A percentile compares a stretch with the other conserved stretches of the same genome.
Conservation (phyloP, 805 yeast species). For the Wickerhamomyces xylosicus region DNA sequence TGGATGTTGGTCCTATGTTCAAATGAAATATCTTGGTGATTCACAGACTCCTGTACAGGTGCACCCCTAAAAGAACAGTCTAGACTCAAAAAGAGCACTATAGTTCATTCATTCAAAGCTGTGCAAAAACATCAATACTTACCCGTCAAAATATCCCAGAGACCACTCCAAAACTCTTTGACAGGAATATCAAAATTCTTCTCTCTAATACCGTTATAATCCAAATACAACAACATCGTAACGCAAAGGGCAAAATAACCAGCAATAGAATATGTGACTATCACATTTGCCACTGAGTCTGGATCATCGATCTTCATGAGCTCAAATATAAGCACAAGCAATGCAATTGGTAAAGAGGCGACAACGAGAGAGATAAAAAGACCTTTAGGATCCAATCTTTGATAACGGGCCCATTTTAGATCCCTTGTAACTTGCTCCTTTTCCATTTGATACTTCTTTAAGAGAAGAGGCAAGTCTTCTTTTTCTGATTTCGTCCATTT, state of each 20-base stretch:
- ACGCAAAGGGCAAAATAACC: neutral
- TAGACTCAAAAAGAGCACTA: neutral
- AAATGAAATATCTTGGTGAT: too few species aligned
- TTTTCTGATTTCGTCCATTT: neutral
- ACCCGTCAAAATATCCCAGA: neutral
- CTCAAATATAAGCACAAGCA: too few species aligned
- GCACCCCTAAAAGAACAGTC: too few species aligned
- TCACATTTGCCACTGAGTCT: neutral
- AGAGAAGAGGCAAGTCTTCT: neutral
- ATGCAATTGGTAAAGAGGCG: neutral
- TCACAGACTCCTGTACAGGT: too few species aligned
- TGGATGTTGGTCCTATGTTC: too few species aligned
- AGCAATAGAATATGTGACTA: neutral
- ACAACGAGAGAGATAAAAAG: neutral
- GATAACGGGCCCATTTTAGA: neutral
- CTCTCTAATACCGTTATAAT: neutral
- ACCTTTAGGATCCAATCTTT: neutral
- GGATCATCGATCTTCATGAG: neutral
- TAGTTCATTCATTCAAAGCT: too few species aligned
- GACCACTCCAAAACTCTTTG: neutral
- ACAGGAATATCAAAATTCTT: neutral
- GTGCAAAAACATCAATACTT: too few species aligned
- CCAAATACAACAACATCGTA: neutral
- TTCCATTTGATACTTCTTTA: neutral
- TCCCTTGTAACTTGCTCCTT: too few species aligned